Percentiles rank a stretch among this genome's conserved stretches.
Conservation (phyloP, 2,329 filamentous ascomycete genomes). For the Colletotrichum tropicicola region DNA sequence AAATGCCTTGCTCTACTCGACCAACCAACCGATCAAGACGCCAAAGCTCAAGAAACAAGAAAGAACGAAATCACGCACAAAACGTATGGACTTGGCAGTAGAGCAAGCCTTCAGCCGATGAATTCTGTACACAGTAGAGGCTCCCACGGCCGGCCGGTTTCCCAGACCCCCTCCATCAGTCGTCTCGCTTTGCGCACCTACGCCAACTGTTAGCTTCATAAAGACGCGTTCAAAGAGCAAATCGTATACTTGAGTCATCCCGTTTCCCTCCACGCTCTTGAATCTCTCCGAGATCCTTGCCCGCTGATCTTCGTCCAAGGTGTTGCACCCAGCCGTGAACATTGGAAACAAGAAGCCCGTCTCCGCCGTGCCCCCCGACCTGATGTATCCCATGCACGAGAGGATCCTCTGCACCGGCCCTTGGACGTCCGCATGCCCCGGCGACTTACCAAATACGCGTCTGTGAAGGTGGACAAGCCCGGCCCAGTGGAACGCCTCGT, state of each 20-base stretch:
- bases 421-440: constrained; percentile 68
- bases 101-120: constrained; percentile 61
- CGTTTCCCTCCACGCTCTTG: constrained; percentile 73
- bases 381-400: constrained; percentile 67
- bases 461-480: constrained; percentile 80
- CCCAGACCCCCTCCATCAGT: constrained; percentile 76
- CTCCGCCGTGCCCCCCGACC: constrained; percentile 75
- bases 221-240: no score
- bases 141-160: constrained; percentile 75
- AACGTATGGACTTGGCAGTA: background rate
- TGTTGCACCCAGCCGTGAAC: constrained; percentile 85
- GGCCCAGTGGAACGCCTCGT: constrained; percentile 83
- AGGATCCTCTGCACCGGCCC: constrained; percentile 71
- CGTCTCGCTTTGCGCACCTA: constrained; percentile 67
- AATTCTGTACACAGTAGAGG: constrained; percentile 73
- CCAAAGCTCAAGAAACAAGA: background rate
- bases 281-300: constrained; percentile 72
- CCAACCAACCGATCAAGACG: no score
- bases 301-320: constrained; percentile 62
- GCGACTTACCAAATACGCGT: constrained; percentile 71
- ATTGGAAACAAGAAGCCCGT: constrained; percentile 81
- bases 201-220: background rate
- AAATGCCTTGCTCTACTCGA: no score
- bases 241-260: constrained; percentile 74
- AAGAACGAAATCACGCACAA: background rate